Evolutionary conservation across 192 early-diverging fungal species (phyloP).

Genomic region (Coemansia sp.): DNA sequence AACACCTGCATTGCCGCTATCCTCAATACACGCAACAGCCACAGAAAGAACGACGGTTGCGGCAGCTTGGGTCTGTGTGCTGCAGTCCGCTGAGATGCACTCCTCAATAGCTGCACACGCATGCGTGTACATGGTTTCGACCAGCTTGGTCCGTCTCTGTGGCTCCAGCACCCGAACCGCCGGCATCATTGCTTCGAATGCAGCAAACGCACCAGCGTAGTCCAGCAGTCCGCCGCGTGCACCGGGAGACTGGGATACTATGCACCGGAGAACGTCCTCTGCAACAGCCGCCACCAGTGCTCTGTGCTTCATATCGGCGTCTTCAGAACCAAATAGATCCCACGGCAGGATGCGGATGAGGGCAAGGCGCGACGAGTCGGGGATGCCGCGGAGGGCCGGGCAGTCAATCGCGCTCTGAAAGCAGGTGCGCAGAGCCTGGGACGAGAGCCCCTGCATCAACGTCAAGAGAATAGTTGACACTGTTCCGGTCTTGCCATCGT

Average conservation of each 20-base stretch:
- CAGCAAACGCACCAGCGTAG: background rate
- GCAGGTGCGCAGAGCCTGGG: background rate
- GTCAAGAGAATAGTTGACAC: background rate
- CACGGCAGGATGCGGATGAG: background rate
- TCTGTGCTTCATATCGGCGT: background rate
- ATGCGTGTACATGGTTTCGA: background rate
- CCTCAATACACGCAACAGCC: background rate
- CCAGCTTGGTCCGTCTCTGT: background rate
- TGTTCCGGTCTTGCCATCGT: background rate
- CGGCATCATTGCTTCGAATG: constrained; percentile 1
- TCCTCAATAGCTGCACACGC: background rate
- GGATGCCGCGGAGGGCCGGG: background rate
- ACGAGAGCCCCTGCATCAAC: background rate
- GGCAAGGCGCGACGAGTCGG: background rate
- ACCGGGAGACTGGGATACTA: background rate
- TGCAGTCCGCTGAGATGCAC: background rate
- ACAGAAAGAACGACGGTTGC: background rate
- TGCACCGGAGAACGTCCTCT: background rate
- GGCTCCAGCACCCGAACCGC: background rate
- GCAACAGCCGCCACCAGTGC: background rate
- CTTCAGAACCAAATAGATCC: background rate
- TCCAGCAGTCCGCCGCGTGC: background rate
- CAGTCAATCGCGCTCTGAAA: background rate
- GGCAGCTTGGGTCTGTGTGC: background rate
- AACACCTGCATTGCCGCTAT: background rate